Evolutionary conservation across 805 yeast genomes (phyloP).

Genomic region (Huiozyma sinensis): DNA sequence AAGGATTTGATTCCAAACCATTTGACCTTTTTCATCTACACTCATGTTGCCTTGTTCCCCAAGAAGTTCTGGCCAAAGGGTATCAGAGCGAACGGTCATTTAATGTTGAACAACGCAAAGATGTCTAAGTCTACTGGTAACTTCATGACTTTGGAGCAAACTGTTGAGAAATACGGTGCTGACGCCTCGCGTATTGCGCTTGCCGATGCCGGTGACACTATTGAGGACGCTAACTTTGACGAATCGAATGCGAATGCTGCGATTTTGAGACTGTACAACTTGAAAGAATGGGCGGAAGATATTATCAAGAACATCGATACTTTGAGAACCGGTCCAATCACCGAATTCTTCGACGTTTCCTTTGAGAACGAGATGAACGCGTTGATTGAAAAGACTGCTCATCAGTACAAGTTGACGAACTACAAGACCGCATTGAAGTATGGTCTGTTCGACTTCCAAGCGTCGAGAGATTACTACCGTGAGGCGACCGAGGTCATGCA

Average conservation of each 20-base stretch:
- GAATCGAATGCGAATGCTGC: slow-evolving; percentile 96
- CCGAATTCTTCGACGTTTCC: slow-evolving; percentile 71
- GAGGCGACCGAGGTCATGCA: slow-evolving; percentile 68
- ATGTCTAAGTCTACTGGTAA: slow-evolving; percentile 98
- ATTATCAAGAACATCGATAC: slow-evolving; percentile 39
- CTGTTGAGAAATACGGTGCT: slow-evolving; percentile 85
- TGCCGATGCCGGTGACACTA: slow-evolving; percentile 96
- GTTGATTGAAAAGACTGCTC: slow-evolving; percentile 63
- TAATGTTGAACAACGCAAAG: slow-evolving; percentile 89
- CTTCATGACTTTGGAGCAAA: slow-evolving; percentile 81
- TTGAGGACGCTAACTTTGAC: slow-evolving; percentile 97
- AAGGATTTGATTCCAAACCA: slow-evolving; percentile 97
- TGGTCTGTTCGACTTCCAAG: slow-evolving; percentile 89
- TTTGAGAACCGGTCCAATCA: slow-evolving; percentile 44
- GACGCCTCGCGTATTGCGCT: slow-evolving; percentile 95
- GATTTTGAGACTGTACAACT: slow-evolving; percentile 78
- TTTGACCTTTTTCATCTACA: slow-evolving; percentile 87
- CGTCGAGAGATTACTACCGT: slow-evolving; percentile 93
- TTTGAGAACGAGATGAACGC: slow-evolving; percentile 90
- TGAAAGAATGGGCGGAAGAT: slow-evolving; percentile 94
- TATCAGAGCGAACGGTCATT: slow-evolving; percentile 90
- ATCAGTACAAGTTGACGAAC: slow-evolving; percentile 59
- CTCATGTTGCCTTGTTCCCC: slow-evolving; percentile 89
- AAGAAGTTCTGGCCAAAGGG: slow-evolving; percentile 89
- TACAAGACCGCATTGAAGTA: slow-evolving; percentile 83